A percentile compares a stretch with the other conserved stretches of the same genome.
Evolutionary conservation across 306 rosid species (phyloP).

Genomic region (Prunus salicina): DNA sequence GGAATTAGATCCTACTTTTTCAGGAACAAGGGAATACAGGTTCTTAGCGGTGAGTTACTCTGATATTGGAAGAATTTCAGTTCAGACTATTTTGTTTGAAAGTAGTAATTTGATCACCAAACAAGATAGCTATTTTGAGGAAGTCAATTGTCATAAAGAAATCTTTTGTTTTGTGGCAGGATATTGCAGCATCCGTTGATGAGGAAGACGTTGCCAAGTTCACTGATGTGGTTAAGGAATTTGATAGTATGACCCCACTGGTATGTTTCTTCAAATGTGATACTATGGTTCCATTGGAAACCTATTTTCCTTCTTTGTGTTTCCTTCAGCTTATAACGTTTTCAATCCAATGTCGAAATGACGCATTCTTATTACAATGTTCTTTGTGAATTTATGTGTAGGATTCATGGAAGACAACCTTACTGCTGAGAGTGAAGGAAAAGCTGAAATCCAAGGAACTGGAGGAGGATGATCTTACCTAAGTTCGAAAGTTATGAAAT

Average conservation of each 20-base stretch:
- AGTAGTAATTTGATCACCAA: neutral
- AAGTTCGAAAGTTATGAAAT: constrained; percentile 15
- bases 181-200: constrained; percentile 74
- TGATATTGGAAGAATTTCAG: neutral
- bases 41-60: constrained; percentile 63
- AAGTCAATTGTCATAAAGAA: neutral
- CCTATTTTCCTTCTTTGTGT: neutral
- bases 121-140: neutral
- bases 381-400: constrained; percentile 25
- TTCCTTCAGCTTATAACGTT: neutral
- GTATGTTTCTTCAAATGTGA: constrained; percentile 34
- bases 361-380: neutral
- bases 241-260: constrained; percentile 94
- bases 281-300: neutral
- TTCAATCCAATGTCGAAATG: neutral
- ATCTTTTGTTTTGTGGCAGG: constrained; percentile 41
- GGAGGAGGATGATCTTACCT: constrained; percentile 97
- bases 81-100: neutral
- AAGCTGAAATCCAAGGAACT: constrained; percentile 93
- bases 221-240: constrained; percentile 88
- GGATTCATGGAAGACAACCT: constrained; percentile 97
- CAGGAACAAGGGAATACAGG: constrained; percentile 84
- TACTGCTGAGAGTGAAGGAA: constrained; percentile 95
- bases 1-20: constrained; percentile 96
- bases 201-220: constrained; percentile 83